A percentile compares a stretch with the other conserved stretches of the same genome.
Evolutionary conservation across 306 rosid species (phyloP).

Genomic region (Inga leiocalycina): DNA sequence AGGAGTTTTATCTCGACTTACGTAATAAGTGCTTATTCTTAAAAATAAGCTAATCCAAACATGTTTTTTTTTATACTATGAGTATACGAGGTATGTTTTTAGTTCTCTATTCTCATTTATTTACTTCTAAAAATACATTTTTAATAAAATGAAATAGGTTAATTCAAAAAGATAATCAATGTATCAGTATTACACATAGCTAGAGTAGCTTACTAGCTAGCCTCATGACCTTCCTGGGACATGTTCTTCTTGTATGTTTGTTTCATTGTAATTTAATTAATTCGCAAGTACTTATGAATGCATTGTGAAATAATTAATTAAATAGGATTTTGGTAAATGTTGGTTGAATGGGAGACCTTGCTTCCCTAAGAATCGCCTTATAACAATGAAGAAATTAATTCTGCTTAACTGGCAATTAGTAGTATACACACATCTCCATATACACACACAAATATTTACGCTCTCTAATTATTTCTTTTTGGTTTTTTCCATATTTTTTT

Average conservation of each 20-base stretch:
- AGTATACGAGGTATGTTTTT: background rate
- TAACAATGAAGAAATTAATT: constrained; percentile 64
- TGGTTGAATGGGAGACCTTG: constrained; percentile 89
- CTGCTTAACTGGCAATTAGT: constrained; percentile 52
- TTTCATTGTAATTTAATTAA: background rate
- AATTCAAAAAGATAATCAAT: background rate
- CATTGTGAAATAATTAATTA: constrained; percentile 7
- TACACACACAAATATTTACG: background rate
- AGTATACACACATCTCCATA: background rate
- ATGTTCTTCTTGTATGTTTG: background rate
- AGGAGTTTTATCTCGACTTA: no score
- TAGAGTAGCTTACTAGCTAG: background rate
- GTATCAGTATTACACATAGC: background rate
- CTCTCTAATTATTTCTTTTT: background rate
- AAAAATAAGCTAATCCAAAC: no score
- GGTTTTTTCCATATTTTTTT: background rate
- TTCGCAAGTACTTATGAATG: background rate
- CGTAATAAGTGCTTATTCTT: no score
- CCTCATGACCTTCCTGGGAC: background rate
- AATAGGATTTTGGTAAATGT: constrained; percentile 63
- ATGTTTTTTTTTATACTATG: background rate
- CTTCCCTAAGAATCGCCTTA: constrained; percentile 66
- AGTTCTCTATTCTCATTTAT: no score
- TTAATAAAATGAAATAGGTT: background rate
- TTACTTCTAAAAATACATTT: no score